Evolutionary conservation across 345 rosid genomes (phyloP).

Genomic region (Rubroshorea leprosula): DNA sequence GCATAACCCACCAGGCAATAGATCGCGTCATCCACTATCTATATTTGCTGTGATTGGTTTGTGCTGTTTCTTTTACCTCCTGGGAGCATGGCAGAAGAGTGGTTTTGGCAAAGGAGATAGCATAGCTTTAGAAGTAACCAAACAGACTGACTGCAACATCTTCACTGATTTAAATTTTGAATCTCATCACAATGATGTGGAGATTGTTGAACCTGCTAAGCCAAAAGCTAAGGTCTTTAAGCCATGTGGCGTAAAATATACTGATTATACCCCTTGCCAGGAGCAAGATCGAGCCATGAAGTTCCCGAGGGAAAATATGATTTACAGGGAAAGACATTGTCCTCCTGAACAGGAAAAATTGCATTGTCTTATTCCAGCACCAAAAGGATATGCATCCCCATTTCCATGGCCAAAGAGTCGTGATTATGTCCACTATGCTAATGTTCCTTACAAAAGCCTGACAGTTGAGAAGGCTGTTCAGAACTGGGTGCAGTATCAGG

Average conservation of each 20-base stretch:
- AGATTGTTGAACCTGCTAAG: slow-evolving; percentile 45
- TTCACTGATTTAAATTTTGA: slow-evolving; percentile 61
- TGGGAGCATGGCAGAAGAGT: slow-evolving; percentile 96
- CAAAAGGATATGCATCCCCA: slow-evolving; percentile 82
- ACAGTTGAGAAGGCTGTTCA: slow-evolving; percentile 88
- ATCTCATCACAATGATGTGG: slow-evolving; percentile 64
- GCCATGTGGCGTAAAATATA: slow-evolving; percentile 69
- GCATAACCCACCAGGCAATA: slow-evolving; percentile 38
- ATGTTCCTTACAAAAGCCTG: slow-evolving; percentile 84
- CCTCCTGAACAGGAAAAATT: slow-evolving; percentile 75
- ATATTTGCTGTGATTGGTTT: slow-evolving; percentile 66
- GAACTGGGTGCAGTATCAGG: slow-evolving; percentile 93
- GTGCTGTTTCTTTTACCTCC: slow-evolving; percentile 83
- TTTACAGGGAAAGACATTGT: slow-evolving; percentile 93
- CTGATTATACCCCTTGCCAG: slow-evolving; percentile 94
- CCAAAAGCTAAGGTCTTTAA: slow-evolving; percentile 47
- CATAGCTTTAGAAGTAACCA: slow-evolving; percentile 60
- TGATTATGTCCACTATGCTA: slow-evolving; percentile 84
- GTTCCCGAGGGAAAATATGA: slow-evolving; percentile 91
- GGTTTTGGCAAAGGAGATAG: slow-evolving; percentile 91
- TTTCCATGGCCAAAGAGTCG: slow-evolving; percentile 97
- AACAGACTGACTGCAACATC: slow-evolving; percentile 59
- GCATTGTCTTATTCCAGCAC: slow-evolving; percentile 84
- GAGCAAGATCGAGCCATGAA: slow-evolving; percentile 91
- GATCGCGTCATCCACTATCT: slow-evolving; percentile 54